Evolutionary conservation across 1,284 basidiomycete species (phyloP).

Genomic region (Apiotrichum porosum): DNA sequence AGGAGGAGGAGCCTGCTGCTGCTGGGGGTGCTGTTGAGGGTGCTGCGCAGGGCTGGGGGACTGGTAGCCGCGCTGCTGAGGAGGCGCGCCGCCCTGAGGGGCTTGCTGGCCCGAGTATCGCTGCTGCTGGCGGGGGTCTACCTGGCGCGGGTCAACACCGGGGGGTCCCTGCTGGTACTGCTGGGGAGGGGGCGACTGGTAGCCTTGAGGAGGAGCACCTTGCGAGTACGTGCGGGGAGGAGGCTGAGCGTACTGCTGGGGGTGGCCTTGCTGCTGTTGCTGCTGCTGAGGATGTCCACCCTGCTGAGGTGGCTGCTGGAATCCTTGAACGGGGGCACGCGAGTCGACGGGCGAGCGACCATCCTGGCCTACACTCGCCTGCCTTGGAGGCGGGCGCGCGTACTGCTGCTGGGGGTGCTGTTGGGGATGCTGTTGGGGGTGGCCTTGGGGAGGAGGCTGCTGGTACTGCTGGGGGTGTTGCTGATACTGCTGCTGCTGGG

Average conservation of each 20-base stretch:
- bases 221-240: constrained; percentile 8
- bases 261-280: neutral
- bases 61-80: too few species aligned
- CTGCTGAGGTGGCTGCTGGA: neutral
- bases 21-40: constrained; percentile 11
- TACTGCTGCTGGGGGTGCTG: constrained; percentile 13
- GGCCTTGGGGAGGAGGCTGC: constrained; percentile 11
- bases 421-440: neutral
- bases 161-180: constrained; percentile 10
- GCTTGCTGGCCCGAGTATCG: constrained; percentile 10
- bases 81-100: neutral
- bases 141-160: constrained; percentile 9
- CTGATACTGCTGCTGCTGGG: constrained; percentile 11
- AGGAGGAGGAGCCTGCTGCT: constrained; percentile 3
- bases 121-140: constrained; percentile 15
- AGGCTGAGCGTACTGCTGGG: constrained; percentile 1
- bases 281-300: constrained; percentile 1
- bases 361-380: too few species aligned
- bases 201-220: too few species aligned
- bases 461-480: constrained; percentile 11
- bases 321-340: too few species aligned
- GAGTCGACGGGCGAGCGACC: too few species aligned
- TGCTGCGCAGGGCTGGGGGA: constrained; percentile 2
- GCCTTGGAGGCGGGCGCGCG: neutral
- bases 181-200: constrained; percentile 13